Evolutionary conservation across 768 basidiomycete species (phyloP).

Genomic region (Mycena rebaudengoi): DNA sequence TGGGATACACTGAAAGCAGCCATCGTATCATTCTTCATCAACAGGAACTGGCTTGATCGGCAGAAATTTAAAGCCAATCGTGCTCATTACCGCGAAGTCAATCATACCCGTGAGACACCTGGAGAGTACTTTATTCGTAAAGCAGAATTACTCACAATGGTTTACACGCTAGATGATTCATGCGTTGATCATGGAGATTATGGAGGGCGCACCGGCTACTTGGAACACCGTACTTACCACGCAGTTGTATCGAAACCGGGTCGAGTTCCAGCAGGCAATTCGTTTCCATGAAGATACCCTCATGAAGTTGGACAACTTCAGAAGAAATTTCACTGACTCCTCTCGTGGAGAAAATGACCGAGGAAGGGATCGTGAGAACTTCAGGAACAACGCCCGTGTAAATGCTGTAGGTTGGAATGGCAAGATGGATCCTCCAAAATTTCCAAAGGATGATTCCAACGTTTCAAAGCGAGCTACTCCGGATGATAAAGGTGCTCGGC

Average conservation of each 20-base stretch:
- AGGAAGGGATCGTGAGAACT: background rate
- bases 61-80: conserved; percentile 36
- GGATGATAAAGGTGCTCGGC: background rate
- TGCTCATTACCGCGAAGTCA: conserved; percentile 35
- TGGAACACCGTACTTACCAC: conserved; percentile 31
- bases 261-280: conserved; percentile 4
- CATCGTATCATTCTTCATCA: conserved; percentile 42
- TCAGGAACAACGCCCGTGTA: background rate
- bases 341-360: background rate
- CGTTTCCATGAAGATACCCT: conserved; percentile 6
- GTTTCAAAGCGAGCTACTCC: background rate
- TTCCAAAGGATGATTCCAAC: too few species aligned
- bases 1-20: conserved; percentile 36
- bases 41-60: conserved; percentile 35
- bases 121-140: conserved; percentile 45
- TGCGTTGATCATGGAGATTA: conserved; percentile 43
- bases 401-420: background rate
- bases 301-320: background rate
- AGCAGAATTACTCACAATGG: conserved; percentile 19
- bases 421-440: background rate
- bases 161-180: conserved; percentile 23
- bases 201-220: conserved; percentile 39
- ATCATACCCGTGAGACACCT: conserved; percentile 34
- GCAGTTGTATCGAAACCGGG: background rate
- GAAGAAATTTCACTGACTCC: background rate